Evolutionary conservation across 306 rosid genomes (phyloP).

Genomic region (Dalbergia oliveri): DNA sequence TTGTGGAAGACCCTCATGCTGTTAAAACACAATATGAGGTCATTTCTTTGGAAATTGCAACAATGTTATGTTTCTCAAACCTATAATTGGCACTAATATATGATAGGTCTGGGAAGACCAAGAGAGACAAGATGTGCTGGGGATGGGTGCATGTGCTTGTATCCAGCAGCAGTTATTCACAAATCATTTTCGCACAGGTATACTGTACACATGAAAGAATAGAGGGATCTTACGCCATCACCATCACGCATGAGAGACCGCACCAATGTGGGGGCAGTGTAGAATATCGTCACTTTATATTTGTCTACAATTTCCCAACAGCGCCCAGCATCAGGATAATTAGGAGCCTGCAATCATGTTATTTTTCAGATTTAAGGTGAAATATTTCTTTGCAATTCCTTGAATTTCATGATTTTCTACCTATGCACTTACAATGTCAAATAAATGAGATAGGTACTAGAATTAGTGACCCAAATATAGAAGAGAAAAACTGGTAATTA

Average conservation of each 20-base stretch:
- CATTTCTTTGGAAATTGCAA: background rate
- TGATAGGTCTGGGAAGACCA: background rate
- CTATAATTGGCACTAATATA: slow-evolving; percentile 4
- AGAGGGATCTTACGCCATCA: slow-evolving; percentile 63
- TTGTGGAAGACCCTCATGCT: background rate
- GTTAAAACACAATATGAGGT: background rate
- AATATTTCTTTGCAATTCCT: slow-evolving; percentile 28
- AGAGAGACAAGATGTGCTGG: background rate
- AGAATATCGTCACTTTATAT: slow-evolving; percentile 87
- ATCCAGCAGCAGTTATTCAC: slow-evolving; percentile 32
- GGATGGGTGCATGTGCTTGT: background rate
- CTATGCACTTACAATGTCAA: slow-evolving; percentile 21
- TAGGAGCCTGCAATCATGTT: slow-evolving; percentile 80
- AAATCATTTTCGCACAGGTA: slow-evolving; percentile 29
- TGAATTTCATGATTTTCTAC: slow-evolving; percentile 28
- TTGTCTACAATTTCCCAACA: slow-evolving; percentile 99
- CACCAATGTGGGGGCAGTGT: slow-evolving; percentile 98
- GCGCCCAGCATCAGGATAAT: slow-evolving; percentile 94
- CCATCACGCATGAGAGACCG: slow-evolving; percentile 99
- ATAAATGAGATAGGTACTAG: background rate
- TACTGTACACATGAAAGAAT: background rate
- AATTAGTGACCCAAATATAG: too few species aligned
- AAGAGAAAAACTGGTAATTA: too few species aligned
- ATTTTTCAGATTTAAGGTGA: slow-evolving; percentile 35
- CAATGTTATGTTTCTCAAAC: slow-evolving; percentile 1